phyloP scores from a whole-genome alignment of 345 rosid genomes.

The Kernera saxatilis region DNA sequence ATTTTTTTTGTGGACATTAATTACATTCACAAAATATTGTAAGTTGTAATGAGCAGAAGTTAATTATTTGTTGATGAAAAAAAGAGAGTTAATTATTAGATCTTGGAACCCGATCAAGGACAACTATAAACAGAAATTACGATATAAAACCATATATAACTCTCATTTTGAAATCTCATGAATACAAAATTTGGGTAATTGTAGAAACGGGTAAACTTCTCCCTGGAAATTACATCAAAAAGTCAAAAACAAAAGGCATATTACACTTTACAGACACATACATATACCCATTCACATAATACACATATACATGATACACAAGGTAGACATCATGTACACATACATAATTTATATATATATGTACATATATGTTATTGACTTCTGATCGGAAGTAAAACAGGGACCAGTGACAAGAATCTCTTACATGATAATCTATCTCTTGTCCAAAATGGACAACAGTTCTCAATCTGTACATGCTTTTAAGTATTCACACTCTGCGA shows the following conservation, averaged over 20 bases:
- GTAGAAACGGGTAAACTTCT: background rate
- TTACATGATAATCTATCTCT: conserved; percentile 19
- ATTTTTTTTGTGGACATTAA: background rate
- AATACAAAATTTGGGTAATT: background rate
- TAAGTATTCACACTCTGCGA: background rate
- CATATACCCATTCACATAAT: background rate
- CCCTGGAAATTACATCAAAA: background rate
- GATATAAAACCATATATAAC: too few relatives aligned
- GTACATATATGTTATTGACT: conserved; percentile 21
- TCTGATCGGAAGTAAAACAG: conserved; percentile 10
- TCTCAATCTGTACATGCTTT: conserved; percentile 4
- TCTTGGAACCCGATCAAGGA: background rate
- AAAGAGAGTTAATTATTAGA: background rate
- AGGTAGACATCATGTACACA: too few relatives aligned
- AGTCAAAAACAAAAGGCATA: background rate
- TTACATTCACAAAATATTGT: too few relatives aligned
- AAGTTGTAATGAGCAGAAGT: background rate
- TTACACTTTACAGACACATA: too few relatives aligned
- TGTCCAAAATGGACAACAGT: conserved; percentile 18
- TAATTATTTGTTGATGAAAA: background rate
- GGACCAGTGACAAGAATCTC: conserved; percentile 21
- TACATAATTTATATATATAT: background rate
- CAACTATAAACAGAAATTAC: background rate
- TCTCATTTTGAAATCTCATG: background rate
- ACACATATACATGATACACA: background rate